Evolutionary conservation across 2,329 filamentous ascomycete genomes (phyloP), one percentile per base, ranked within the genome.

Genomic region (Nemania abortiva): DNA sequence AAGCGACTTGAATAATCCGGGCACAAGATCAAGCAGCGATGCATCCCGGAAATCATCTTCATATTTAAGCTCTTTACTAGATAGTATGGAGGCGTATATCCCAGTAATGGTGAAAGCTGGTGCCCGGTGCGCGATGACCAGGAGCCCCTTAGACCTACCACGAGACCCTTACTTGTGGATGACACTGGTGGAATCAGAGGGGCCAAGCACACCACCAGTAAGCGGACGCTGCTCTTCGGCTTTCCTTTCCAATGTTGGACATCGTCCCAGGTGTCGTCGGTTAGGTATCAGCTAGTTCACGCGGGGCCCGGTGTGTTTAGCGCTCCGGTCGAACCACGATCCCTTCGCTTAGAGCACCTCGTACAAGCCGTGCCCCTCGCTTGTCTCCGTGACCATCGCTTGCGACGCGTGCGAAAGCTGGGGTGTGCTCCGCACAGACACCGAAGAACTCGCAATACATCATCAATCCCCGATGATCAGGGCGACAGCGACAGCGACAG

Each of bases 171-270:
- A 31, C 11, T 20, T 34, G 42, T 31, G 60, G 27, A 59, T 5
- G 18, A 60, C 24, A 68, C 29, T 64, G 59, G 55, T 55, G 65
- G 65, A 64, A 68, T 59, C 31, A 31, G 37, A 55, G 39, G 53
- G 24, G 47, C 65, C n/a, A 49, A 55, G 54, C 27, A 24, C 15
- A 53, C 31, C 20, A 50, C 18, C 6, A 11, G 18, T 27, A 60
- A 27, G 18, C 6, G 50, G 27, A 31, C 39, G 47, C 29, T 22
- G 22, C 27, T 24, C n/a, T 47, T 47, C 50, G 61, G 56, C 20
- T 15, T 52, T 42, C n/a, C 37, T 37, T 56, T 55, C 49, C 39
- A 11, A 59, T 64, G 49, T 56, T 34, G 60, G 60, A 60, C 34
- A 55, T 50, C 13, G 37, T 63, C 59, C 31, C 27, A 34, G 27